Conservation (phyloP, 164 flowering plant genomes). For the Magnolia officinalis region DNA sequence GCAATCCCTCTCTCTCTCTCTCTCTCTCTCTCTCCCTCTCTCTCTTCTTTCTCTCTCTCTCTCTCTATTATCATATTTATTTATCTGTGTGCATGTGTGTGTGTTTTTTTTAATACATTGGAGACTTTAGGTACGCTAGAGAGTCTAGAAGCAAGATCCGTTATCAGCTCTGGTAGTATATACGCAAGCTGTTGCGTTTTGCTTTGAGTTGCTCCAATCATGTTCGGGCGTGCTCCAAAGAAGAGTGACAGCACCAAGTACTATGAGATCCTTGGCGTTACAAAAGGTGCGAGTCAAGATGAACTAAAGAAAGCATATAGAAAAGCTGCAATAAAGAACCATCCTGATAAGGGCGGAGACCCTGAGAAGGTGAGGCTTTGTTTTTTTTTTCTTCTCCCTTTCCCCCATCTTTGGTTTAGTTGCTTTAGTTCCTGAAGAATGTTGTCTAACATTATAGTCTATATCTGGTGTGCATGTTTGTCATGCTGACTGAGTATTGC, state of each 20-base stretch:
- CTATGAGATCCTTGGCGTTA: constrained; percentile 51
- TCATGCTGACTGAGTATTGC: too few relatives aligned
- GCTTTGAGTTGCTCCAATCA: constrained; percentile 27
- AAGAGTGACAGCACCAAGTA: constrained; percentile 50
- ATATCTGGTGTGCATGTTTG: neutral
- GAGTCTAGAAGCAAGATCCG: neutral
- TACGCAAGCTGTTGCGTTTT: neutral
- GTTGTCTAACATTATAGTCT: neutral
- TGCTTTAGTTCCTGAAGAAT: neutral
- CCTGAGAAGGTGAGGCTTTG: constrained; percentile 46
- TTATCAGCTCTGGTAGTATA: neutral
- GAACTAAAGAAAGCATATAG: constrained; percentile 60
- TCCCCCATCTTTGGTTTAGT: neutral
- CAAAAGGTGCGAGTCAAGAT: constrained; percentile 43
- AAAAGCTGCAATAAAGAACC: constrained; percentile 60
- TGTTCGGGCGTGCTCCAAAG: constrained; percentile 60
- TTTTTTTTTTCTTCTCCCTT: neutral
- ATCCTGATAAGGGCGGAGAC: constrained; percentile 68
- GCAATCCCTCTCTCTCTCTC: too few relatives aligned
- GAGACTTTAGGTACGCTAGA: neutral
- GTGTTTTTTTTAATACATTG: neutral
- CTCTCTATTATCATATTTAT: neutral
- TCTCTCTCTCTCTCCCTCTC: too few relatives aligned
- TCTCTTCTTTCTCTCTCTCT: too few relatives aligned
- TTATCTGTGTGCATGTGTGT: neutral